Evolutionary conservation across 495 filamentous ascomycete species (phyloP).

Genomic region (Antarctomyces pellizariae): DNA sequence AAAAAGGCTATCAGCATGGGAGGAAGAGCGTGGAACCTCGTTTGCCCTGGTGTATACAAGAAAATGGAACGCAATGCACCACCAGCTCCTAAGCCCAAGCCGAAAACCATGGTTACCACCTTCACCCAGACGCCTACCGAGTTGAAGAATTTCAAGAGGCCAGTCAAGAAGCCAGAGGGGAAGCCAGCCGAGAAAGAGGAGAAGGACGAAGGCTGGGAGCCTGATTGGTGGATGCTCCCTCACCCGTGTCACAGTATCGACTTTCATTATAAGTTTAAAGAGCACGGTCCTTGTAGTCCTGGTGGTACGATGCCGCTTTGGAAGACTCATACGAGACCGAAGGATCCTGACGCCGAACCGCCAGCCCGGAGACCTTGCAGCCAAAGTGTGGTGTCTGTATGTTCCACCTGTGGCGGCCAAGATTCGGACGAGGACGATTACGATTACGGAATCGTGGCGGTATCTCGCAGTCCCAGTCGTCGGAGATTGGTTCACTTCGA

Average conservation of each 20-base stretch:
- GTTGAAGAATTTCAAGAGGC: slow-evolving; percentile 1
- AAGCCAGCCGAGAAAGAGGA: slow-evolving; percentile 2
- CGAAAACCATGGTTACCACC: neutral
- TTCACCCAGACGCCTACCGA: neutral
- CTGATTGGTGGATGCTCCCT: no score
- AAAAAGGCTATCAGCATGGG: neutral
- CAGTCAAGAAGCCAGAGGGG: slow-evolving; percentile 1
- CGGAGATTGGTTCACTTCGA: no score
- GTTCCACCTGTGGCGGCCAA: no score
- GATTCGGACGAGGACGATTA: no score
- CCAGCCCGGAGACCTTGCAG: no score
- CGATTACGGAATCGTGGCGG: no score
- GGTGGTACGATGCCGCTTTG: slow-evolving; percentile 4
- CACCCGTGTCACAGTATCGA: no score
- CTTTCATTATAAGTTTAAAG: slow-evolving; percentile 6
- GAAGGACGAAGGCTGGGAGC: slow-evolving; percentile 5
- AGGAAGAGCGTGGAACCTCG: neutral
- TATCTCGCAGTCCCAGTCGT: no score
- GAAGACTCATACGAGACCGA: no score
- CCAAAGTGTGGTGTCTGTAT: no score
- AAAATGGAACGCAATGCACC: neutral
- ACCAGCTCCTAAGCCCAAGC: neutral
- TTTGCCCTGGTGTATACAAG: neutral
- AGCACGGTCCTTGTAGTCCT: slow-evolving; percentile 1
- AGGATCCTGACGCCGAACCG: no score